Evolutionary conservation across 352 stramenopile genomes (phyloP).

Genomic region (Globisporangium abappressorium): DNA sequence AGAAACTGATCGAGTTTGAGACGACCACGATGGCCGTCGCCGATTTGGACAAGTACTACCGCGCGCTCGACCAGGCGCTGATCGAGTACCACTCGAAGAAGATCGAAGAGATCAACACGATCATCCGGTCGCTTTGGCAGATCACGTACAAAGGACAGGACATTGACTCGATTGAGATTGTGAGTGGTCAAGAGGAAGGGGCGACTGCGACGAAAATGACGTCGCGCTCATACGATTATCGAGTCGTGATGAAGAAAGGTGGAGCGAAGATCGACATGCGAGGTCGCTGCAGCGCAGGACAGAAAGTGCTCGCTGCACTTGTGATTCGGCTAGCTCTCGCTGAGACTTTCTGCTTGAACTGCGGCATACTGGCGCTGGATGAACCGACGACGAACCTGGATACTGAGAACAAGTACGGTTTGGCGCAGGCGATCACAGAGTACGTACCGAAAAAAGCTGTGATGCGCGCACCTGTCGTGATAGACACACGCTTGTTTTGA

Average conservation of each 20-base stretch:
- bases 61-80: slow-evolving; percentile 94
- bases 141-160: slow-evolving; percentile 99
- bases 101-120: slow-evolving; percentile 99
- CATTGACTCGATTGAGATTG: slow-evolving; percentile 99
- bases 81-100: slow-evolving; percentile 98
- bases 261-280: slow-evolving; percentile 97
- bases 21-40: slow-evolving; percentile 95
- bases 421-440: slow-evolving; percentile 86
- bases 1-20: slow-evolving; percentile 94
- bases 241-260: slow-evolving; percentile 98
- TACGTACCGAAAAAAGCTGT: slow-evolving; percentile 30
- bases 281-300: slow-evolving; percentile 97
- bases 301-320: slow-evolving; percentile 95
- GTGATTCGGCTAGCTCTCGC: slow-evolving; percentile 98
- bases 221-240: slow-evolving; percentile 96
- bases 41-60: slow-evolving; percentile 98
- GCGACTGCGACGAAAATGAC: slow-evolving; percentile 37
- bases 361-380: slow-evolving; percentile 97
- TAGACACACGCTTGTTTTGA: not conserved
- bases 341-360: slow-evolving; percentile 99
- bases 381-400: slow-evolving; percentile 99
- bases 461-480: not conserved
- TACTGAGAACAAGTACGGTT: slow-evolving; percentile 95
- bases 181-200: slow-evolving; percentile 89
- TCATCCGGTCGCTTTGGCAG: slow-evolving; percentile 97